Base-by-base conservation (phyloP, 495 filamentous ascomycete genomes). In the Podospora didyma region DNA sequence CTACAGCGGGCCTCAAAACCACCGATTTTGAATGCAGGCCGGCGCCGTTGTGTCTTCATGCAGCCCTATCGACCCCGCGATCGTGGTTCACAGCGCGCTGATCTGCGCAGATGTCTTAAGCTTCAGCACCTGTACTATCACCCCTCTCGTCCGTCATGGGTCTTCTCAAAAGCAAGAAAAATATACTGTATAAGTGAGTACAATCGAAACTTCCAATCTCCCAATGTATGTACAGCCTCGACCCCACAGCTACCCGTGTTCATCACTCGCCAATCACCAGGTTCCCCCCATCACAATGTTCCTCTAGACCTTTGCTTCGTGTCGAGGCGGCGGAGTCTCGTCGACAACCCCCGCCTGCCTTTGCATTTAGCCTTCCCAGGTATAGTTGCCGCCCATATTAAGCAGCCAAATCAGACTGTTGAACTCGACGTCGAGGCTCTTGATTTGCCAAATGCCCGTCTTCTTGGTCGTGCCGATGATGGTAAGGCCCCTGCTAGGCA, bases 321-420 rank as follows among this genome's bases (percentile, higher is more conserved):
- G 16, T 16, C 9, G 39, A 42, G 39, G n/a, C 12, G 39, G 12
- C 34, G 34, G 16, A 16, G 5, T 14, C 39, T 42, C 39, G 14
- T 17, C 39, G 12, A 14, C 39, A 7, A 16, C 39, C 12, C 39
- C 12, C 39, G n/a, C 39, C 39, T 14, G n/a, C 7, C n/a, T 42
- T 16, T 24, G 52, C 60, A 58, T 56, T 60, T 65, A 69, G 39
- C 68, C 66, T 54, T 64, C 64, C 69, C 69, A 71, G 42, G 57
- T 57, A 58, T 70, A 72, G 59, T 53, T 67, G 45, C 67, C 67
- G 47, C 67, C 67, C 69, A 70, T 69, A 58, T 70, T 61, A 37
- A 68, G 65, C 61, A 70, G 67, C 69, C 69, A 72, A 37, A 65
- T 65, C 56, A 72, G 49, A 39, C 67, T 67, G 67, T 72, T 72